Percentiles rank a stretch among this genome's conserved stretches.
Conservation (phyloP, 2,329 filamentous ascomycete species). For the Xylaria sp. region DNA sequence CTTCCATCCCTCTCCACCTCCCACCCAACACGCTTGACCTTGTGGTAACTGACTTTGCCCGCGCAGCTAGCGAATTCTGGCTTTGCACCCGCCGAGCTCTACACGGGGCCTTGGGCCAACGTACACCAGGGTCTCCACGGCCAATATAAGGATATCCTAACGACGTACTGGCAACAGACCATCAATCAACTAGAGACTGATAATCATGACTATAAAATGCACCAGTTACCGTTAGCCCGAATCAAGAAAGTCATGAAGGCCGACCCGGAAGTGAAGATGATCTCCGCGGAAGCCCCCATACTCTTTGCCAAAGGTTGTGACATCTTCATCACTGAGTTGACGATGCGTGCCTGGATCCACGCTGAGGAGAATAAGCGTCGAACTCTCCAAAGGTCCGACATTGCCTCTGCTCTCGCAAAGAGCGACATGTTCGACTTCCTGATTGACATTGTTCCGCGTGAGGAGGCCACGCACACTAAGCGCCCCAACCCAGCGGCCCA, state of each 20-base stretch:
- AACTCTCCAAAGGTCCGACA: conserved; percentile 94
- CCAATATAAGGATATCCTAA: conserved; percentile 95
- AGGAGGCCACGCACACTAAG: conserved; percentile 91
- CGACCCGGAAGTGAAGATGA: conserved; percentile 99
- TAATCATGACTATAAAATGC: conserved; percentile 97
- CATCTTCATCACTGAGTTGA: conserved; percentile 98
- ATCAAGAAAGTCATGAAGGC: conserved; percentile 99
- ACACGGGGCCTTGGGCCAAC: conserved; percentile 95
- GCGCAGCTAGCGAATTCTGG: conserved; percentile 84
- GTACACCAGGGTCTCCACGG: conserved; percentile 95
- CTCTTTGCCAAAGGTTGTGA: conserved; percentile 98
- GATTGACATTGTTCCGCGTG: conserved; percentile 97
- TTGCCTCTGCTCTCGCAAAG: conserved; percentile 93
- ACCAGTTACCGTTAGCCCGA: conserved; percentile 94
- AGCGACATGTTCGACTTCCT: conserved; percentile 99
- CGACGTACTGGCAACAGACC: conserved; percentile 99
- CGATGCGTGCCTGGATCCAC: conserved; percentile 99
- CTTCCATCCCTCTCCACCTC: conserved; percentile 17
- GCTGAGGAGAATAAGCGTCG: conserved; percentile 98
- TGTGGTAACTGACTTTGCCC: conserved; percentile 38
- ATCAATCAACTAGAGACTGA: conserved; percentile 96
- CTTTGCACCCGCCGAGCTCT: conserved; percentile 91
- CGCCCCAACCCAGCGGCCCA: conserved; percentile 67
- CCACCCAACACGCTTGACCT: conserved; percentile 21
- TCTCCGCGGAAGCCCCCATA: conserved; percentile 96